Percentiles rank a stretch among this genome's conserved stretches.
Conservation (phyloP, 495 filamentous ascomycete genomes). For the Aspergillus affinis region DNA sequence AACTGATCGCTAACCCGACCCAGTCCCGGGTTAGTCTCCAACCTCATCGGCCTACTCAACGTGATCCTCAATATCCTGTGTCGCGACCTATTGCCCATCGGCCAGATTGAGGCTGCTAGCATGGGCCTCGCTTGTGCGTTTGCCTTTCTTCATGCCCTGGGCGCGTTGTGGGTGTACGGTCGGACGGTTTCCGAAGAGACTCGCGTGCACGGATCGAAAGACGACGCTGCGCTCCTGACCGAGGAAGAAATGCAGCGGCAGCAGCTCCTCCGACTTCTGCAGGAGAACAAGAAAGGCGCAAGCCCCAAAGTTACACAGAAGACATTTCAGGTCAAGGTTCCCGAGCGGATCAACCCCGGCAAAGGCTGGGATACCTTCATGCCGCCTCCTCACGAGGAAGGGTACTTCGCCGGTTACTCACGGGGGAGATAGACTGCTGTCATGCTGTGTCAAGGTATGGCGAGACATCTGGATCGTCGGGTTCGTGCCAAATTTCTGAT, state of each 20-base stretch:
- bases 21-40: constrained; percentile 32
- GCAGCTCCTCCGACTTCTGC: constrained; percentile 34
- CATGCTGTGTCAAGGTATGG: not conserved
- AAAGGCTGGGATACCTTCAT: constrained; percentile 16
- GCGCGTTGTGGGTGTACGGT: constrained; percentile 27
- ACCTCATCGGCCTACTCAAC: constrained; percentile 34
- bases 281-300: constrained; percentile 22
- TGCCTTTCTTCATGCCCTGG: constrained; percentile 27
- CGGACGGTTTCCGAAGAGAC: constrained; percentile 15
- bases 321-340: constrained; percentile 36
- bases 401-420: constrained; percentile 5
- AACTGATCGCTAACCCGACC: constrained; percentile 9
- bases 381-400: constrained; percentile 9
- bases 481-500: not conserved
- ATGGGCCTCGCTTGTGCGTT: constrained; percentile 29
- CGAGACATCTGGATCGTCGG: not conserved
- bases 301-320: constrained; percentile 27
- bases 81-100: constrained; percentile 28
- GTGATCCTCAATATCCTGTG: constrained; percentile 33
- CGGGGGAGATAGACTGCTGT: not conserved
- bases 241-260: constrained; percentile 42
- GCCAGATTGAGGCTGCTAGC: constrained; percentile 20
- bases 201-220: constrained; percentile 4
- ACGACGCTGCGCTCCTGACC: constrained; percentile 27
- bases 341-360: constrained; percentile 18